Evolutionary conservation across 2,329 filamentous ascomycete species (phyloP), one percentile per base, ranked within the genome.

Genomic region (Alternaria gansuensis): DNA sequence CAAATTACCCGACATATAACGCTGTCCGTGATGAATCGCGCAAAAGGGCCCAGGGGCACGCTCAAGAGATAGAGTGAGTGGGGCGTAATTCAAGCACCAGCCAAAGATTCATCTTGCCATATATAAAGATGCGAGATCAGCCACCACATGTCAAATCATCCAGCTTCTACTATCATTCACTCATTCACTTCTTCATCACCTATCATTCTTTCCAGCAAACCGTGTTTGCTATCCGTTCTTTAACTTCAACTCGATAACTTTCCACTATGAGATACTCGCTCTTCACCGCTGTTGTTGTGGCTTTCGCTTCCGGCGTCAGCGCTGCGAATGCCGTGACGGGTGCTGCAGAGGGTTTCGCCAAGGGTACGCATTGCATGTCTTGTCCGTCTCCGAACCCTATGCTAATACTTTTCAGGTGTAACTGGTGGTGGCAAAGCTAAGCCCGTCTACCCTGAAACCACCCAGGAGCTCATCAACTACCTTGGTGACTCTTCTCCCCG

Each of bases 391-490:
- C 4, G 33, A 13, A 13, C 8, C 13, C 23, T 14, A 31, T 24
- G 24, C 53, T 64, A 34, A 64, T 26, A 28, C 3, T 3, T 1
- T 3, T 6, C 14, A 66, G 63, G 64, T 39, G 68, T 71, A 2
- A 71, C 68, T 58, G 68, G 68, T 55, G 68, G 68, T 45, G 67
- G 68, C 31, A 64, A 45, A 33, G 65, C 68, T 17, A 46, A 61
- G 2, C 67, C 68, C 5, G 68, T 71, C 36, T 69, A 71, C 57
- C 68, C 68, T 10, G 54, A 57, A 17, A 66, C 65, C 23, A 71
- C 58, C 40, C 80, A 77, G 24, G 80, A 90, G 81, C 82, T 89
- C 45, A 82, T 84, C 72, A 81, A 78, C 37, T 89, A 87, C 77
- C 82, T 89, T 5, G 79, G 80, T 8, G 85, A 88, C 72, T 76